phyloP scores from a whole-genome alignment of 83 land plant genomes.

The Picea engelmannii region DNA sequence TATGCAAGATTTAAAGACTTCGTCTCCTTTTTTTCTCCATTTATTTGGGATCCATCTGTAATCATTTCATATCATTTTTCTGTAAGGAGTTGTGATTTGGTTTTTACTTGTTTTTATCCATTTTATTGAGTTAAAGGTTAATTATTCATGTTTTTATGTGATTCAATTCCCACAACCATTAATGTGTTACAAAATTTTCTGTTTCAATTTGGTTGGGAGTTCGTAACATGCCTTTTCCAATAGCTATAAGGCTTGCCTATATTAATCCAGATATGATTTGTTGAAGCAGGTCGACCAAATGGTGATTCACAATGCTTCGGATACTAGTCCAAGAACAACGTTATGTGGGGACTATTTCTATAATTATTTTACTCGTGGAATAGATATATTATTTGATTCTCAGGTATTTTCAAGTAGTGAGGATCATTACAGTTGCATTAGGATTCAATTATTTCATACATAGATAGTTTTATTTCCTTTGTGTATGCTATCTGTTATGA shows the following conservation, averaged over 20 bases:
- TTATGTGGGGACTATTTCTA: conserved; percentile 96
- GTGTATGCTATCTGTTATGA: neutral
- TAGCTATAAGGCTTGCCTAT: neutral
- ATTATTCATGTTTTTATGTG: neutral
- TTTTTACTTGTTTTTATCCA: neutral
- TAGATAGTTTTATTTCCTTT: neutral
- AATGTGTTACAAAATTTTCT: neutral
- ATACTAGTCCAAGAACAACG: conserved; percentile 79
- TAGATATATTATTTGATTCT: conserved; percentile 96
- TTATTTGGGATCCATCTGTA: neutral
- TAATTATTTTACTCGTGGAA: conserved; percentile 89
- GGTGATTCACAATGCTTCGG: conserved; percentile 96
- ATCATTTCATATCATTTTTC: neutral
- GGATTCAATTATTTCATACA: neutral
- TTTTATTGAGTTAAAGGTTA: neutral
- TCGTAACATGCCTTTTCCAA: too few species aligned
- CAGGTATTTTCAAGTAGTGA: conserved; percentile 57
- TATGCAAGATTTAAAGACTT: neutral
- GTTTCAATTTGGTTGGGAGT: neutral
- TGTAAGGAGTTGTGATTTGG: neutral
- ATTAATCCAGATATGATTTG: neutral
- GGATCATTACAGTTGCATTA: neutral
- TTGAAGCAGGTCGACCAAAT: conserved; percentile 88
- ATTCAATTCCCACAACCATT: neutral
- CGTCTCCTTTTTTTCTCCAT: neutral